Conservation (phyloP, 306 rosid genomes). For the Corylus heterophylla region DNA sequence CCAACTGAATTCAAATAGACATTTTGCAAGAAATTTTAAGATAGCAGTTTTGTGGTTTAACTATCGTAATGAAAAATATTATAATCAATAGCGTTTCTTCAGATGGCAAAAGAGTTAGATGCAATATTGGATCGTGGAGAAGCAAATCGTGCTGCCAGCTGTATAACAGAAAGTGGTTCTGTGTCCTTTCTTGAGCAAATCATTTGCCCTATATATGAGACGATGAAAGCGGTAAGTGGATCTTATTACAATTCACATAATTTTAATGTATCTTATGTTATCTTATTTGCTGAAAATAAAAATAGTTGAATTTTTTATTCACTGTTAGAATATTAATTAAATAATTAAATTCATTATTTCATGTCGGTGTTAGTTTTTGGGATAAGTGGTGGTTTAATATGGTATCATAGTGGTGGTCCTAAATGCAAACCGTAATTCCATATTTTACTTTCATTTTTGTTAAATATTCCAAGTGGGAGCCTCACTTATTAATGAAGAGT, state of each 20-base stretch:
- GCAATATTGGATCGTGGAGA: constrained; percentile 86
- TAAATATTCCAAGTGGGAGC: too few relatives aligned
- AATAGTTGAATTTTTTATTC: too few relatives aligned
- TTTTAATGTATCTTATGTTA: neutral
- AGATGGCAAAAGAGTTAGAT: constrained; percentile 97
- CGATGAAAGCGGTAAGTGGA: constrained; percentile 53
- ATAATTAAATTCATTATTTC: too few relatives aligned
- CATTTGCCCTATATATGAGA: constrained; percentile 61
- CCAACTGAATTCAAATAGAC: neutral
- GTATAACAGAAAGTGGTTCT: constrained; percentile 49
- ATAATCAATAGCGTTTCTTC: constrained; percentile 23
- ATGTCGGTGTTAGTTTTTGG: too few relatives aligned
- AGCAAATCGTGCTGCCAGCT: constrained; percentile 60
- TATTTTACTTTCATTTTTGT: too few relatives aligned
- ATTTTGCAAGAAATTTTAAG: neutral
- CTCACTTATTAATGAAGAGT: too few relatives aligned
- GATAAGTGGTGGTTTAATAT: too few relatives aligned
- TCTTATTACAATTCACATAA: constrained; percentile 20
- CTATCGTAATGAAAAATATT: neutral
- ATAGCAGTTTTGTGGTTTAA: constrained; percentile 3
- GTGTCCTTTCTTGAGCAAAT: constrained; percentile 72
- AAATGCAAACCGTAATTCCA: too few relatives aligned
- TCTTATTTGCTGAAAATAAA: neutral
- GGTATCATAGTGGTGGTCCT: too few relatives aligned
- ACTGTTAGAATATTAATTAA: too few relatives aligned